Evolutionary conservation across 352 stramenopile genomes (phyloP).

Genomic region (Globisporangium nunn): DNA sequence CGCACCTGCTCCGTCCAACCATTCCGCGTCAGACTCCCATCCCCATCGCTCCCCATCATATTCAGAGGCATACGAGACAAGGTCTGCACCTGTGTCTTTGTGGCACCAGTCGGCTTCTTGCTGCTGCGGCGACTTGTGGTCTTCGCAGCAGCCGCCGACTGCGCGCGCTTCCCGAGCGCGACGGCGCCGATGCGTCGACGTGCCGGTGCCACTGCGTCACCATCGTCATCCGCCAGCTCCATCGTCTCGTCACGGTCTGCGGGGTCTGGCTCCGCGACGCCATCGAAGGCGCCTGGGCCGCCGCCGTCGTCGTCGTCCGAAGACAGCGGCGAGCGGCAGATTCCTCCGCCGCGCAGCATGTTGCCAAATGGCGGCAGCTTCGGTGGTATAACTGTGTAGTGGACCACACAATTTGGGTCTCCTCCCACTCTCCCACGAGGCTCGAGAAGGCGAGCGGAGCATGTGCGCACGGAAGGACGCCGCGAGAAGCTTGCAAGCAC

Average conservation of each 20-base stretch:
- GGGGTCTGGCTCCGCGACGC: not conserved
- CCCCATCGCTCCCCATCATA: too few species aligned
- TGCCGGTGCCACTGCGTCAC: not conserved
- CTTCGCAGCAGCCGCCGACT: not conserved
- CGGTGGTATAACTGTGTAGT: too few species aligned
- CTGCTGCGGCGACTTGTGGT: not conserved
- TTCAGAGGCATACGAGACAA: too few species aligned
- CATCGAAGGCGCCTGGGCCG: constrained; percentile 1
- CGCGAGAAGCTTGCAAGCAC: too few species aligned
- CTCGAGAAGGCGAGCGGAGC: too few species aligned
- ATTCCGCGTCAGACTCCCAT: not conserved
- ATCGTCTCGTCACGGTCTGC: not conserved
- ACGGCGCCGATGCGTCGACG: not conserved
- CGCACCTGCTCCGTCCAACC: not conserved
- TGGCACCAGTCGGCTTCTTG: not conserved
- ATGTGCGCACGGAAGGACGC: too few species aligned
- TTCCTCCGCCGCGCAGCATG: constrained; percentile 6
- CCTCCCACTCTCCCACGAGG: too few species aligned
- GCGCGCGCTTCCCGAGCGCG: not conserved
- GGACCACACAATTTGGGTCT: too few species aligned
- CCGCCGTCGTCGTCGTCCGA: constrained; percentile 31
- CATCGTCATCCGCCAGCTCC: constrained; percentile 2
- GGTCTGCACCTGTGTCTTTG: not conserved
- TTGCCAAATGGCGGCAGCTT: not conserved
- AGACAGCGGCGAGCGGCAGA: constrained; percentile 48